phyloP scores from a whole-genome alignment of 257 asterid genomes.

The Echites panduratus region DNA sequence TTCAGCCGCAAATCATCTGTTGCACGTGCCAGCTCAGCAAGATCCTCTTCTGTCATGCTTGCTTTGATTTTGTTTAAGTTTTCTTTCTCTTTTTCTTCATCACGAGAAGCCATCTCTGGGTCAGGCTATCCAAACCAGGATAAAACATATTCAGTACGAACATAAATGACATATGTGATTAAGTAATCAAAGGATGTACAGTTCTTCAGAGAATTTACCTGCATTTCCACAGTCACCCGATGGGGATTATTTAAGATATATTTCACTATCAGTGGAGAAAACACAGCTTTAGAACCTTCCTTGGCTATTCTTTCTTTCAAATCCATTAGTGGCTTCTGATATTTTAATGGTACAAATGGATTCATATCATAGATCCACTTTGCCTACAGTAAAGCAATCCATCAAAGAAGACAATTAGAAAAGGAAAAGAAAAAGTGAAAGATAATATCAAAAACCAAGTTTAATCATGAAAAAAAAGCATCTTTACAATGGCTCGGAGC shows the following conservation, averaged over 20 bases:
- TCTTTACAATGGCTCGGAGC: constrained; percentile 87
- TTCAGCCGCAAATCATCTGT: constrained; percentile 81
- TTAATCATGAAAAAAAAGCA: constrained; percentile 14
- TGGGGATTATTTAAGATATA: constrained; percentile 77
- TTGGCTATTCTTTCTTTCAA: constrained; percentile 84
- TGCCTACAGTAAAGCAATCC: constrained; percentile 41
- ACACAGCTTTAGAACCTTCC: constrained; percentile 93
- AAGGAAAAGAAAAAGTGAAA: constrained; percentile 4
- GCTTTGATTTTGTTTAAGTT: constrained; percentile 63
- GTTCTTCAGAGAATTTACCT: constrained; percentile 35
- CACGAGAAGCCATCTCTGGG: constrained; percentile 83
- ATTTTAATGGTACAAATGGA: constrained; percentile 88
- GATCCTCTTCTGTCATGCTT: constrained; percentile 90
- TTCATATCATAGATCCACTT: constrained; percentile 97
- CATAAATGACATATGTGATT: too few species aligned
- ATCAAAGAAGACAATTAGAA: constrained; percentile 15
- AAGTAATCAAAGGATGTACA: not conserved
- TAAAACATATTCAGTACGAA: not conserved
- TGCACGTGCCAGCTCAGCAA: constrained; percentile 94
- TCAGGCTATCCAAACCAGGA: constrained; percentile 64
- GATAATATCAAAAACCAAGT: constrained; percentile 13
- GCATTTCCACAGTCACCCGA: constrained; percentile 89
- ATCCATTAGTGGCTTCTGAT: constrained; percentile 76
- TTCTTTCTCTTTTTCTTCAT: constrained; percentile 78
- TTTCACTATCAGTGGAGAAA: constrained; percentile 80